Percentiles rank a stretch among this genome's conserved stretches.
phyloP scores from a whole-genome alignment of 352 stramenopile genomes.

The Pythium aristosporum region DNA sequence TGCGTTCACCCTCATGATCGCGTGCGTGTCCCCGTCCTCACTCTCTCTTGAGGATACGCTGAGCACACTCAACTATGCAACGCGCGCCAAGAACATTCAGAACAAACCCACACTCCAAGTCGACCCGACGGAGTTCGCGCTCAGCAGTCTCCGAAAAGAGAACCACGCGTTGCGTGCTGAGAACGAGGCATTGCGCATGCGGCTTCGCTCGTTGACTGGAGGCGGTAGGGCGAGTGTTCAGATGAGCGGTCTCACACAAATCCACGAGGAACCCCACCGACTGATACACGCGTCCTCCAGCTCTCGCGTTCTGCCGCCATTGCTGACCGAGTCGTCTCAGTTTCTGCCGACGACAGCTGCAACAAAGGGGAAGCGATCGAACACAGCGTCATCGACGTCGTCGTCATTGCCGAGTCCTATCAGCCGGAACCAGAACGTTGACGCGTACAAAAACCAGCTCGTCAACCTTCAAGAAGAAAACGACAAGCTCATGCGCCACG shows the following conservation, averaged over 20 bases:
- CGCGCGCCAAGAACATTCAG: constrained; percentile 80
- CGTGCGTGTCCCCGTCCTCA: constrained; percentile 69
- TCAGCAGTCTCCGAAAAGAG: constrained; percentile 64
- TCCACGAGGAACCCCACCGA: constrained; percentile 13
- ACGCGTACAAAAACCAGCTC: constrained; percentile 53
- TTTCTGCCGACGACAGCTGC: constrained; percentile 17
- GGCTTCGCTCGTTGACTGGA: constrained; percentile 33
- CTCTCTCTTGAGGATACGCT: constrained; percentile 70
- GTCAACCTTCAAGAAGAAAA: constrained; percentile 64
- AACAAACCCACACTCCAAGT: constrained; percentile 79
- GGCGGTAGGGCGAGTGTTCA: constrained; percentile 7
- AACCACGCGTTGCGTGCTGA: constrained; percentile 55
- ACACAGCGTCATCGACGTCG: constrained; percentile 22
- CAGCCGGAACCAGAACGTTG: constrained; percentile 17
- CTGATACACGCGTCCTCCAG: constrained; percentile 23
- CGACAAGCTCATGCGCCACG: constrained; percentile 41
- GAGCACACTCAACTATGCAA: constrained; percentile 85
- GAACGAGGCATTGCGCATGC: constrained; percentile 59
- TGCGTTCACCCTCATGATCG: constrained; percentile 83
- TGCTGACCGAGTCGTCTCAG: constrained; percentile 26
- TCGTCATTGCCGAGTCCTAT: constrained; percentile 24
- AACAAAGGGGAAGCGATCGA: constrained; percentile 5
- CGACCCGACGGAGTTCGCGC: constrained; percentile 56
- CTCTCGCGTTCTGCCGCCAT: constrained; percentile 33
- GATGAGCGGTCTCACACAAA: constrained; percentile 15